Conservation (phyloP, 805 yeast species). For the Candida ipomoeae region DNA sequence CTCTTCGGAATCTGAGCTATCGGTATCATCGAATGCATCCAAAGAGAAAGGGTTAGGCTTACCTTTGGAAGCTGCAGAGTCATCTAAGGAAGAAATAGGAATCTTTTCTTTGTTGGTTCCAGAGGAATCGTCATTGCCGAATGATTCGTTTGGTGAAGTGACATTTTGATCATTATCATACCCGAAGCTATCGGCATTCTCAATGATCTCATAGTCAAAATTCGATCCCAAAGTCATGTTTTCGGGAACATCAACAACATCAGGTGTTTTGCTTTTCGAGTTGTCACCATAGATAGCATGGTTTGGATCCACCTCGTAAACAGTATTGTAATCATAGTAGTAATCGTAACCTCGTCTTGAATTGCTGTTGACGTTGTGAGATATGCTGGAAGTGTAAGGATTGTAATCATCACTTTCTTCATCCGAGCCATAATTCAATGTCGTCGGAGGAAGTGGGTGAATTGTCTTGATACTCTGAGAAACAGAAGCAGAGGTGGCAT, state of each 20-base stretch:
- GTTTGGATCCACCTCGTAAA: conserved; percentile 53
- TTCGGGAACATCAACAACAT: conserved; percentile 45
- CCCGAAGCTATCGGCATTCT: conserved; percentile 20
- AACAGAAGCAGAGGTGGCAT: conserved; percentile 27
- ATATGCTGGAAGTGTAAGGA: conserved; percentile 49
- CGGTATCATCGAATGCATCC: conserved; percentile 11
- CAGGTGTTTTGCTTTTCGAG: conserved; percentile 29
- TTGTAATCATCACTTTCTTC: conserved; percentile 59
- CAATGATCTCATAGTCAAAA: conserved; percentile 35
- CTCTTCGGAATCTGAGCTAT: conserved; percentile 23
- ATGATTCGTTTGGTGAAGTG: conserved; percentile 14
- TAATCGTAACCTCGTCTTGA: conserved; percentile 66
- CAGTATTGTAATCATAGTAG: conserved; percentile 76
- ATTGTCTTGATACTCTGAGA: conserved; percentile 50
- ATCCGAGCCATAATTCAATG: conserved; percentile 68
- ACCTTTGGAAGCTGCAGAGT: conserved; percentile 11
- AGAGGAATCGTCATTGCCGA: not conserved
- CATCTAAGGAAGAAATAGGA: conserved; percentile 19
- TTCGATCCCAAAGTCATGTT: conserved; percentile 40
- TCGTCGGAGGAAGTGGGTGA: conserved; percentile 80
- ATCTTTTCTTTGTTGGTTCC: conserved; percentile 10
- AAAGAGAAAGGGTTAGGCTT: conserved; percentile 12
- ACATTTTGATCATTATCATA: conserved; percentile 6
- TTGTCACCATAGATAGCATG: conserved; percentile 34
- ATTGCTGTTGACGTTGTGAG: conserved; percentile 68